Conservation (phyloP, 768 basidiomycete species). For the Auriculariales sp. region DNA sequence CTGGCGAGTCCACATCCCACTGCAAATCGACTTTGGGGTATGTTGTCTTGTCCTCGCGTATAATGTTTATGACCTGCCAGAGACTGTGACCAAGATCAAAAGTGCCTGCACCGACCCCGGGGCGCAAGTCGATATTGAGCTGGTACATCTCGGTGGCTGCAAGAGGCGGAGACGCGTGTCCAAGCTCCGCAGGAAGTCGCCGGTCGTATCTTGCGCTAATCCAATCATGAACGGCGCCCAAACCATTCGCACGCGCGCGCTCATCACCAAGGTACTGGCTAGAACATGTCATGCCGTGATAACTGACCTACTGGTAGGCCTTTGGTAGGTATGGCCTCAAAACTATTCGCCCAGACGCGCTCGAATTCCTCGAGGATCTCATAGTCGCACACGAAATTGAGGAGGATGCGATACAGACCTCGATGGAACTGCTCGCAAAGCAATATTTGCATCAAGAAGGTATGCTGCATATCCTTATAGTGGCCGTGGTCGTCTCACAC, state of each 20-base stretch:
- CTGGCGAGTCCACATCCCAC: conserved; percentile 58
- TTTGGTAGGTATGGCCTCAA: conserved; percentile 74
- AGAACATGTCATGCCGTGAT: background rate
- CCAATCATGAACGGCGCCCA: background rate
- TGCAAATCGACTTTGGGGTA: conserved; percentile 78
- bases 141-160: conserved; percentile 42
- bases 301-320: conserved; percentile 29
- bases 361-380: conserved; percentile 57
- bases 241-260: background rate
- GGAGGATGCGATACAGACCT: conserved; percentile 55
- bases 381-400: conserved; percentile 56
- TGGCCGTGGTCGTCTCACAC: conserved; percentile 1
- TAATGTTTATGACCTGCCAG: conserved; percentile 59
- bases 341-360: conserved; percentile 66
- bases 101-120: conserved; percentile 60
- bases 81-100: conserved; percentile 71
- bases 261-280: background rate
- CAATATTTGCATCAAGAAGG: conserved; percentile 89
- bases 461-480: conserved; percentile 16
- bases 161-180: background rate
- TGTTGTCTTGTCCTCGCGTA: conserved; percentile 47
- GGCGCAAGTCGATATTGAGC: conserved; percentile 61
- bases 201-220: no score
- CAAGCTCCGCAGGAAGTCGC: no score
- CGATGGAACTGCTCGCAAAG: conserved; percentile 66